Base-by-base conservation (phyloP, 805 yeast genomes). In the Schwanniomyces sp. region DNA sequence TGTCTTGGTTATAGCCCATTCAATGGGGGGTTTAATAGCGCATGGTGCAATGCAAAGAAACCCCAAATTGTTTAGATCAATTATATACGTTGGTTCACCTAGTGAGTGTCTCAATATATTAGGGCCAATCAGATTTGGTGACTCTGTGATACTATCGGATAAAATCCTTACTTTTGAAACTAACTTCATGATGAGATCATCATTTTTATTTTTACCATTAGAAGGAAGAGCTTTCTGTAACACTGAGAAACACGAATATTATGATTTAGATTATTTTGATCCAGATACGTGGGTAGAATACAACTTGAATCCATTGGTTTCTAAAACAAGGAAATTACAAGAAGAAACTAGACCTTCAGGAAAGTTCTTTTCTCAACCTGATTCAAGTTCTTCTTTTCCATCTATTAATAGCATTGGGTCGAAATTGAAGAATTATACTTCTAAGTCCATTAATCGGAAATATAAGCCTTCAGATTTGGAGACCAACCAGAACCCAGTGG, bases 1-100 rank as follows among this genome's bases (percentile, higher is more conserved):
- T 10, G 77, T 84, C 0, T 67, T 85, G 24, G 81, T 91, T 1
- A 81, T 91, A 44, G 94, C 94, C 0, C 97, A 91, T 63, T 90
- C 96, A 0, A 91, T 91, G 97, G 97, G 97, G 45, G 97, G 97
- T 0, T 61, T 91, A 29, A 78, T 91, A 6, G 82, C 96, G 0
- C 96, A 90, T 60, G 84, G 86, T 47, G 89, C 86, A 0, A 70
- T 91, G 75, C 86, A 85, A 45, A 69, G 70, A 44, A 78, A 81
- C 49, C 91, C 96, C 0, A 67, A 78, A 11, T 63, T 90, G 38
- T 78, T 91, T 57, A 74, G 91, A 50, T 92, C 94, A 1, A 55
- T 91, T 0, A 65, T 91, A 2, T 91, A 90, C 58, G 92, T 81
- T 11, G 97, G 97, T 1, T 78, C 83, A 0, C 97, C 97, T 2